A percentile compares a stretch with the other conserved stretches of the same genome.
Evolutionary conservation across 768 basidiomycete genomes (phyloP).

Genomic region (Mycena haematopus): DNA sequence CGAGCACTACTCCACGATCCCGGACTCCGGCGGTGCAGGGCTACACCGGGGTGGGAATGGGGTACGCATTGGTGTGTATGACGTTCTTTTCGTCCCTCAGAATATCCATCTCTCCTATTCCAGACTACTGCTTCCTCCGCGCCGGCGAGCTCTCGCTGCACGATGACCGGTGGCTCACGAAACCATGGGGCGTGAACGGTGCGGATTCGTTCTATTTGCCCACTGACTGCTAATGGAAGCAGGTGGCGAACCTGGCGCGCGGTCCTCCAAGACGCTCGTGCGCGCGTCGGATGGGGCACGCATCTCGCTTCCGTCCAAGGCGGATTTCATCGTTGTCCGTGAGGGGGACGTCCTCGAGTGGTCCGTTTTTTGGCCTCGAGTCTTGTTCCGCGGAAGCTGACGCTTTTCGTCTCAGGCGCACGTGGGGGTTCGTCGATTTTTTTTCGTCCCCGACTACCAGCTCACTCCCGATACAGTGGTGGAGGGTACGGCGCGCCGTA

Average conservation of each 20-base stretch:
- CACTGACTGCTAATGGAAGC: neutral
- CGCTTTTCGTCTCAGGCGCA: constrained; percentile 19
- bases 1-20: constrained; percentile 38
- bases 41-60: constrained; percentile 40
- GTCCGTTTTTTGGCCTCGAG: constrained; percentile 7
- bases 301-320: constrained; percentile 35
- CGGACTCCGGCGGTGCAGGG: constrained; percentile 40
- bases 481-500: constrained; percentile 34
- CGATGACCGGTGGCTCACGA: constrained; percentile 42
- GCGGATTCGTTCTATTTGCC: neutral
- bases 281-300: constrained; percentile 31
- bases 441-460: neutral
- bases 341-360: constrained; percentile 38
- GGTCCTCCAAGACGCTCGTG: constrained; percentile 36
- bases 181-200: constrained; percentile 44
- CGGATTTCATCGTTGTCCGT: constrained; percentile 34
- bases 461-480: constrained; percentile 17
- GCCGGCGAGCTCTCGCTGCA: constrained; percentile 38
- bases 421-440: constrained; percentile 36
- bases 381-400: neutral
- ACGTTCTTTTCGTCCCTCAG: neutral
- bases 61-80: constrained; percentile 36
- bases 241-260: constrained; percentile 35
- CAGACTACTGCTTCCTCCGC: constrained; percentile 39
- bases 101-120: neutral